A percentile compares a stretch with the other conserved stretches of the same genome.
These are phyloP conservation scores for Saccharomycopsis oosterbeekiorum DNA, from an alignment of 805 yeast genomes.

Conservation along the genomic window DNA sequence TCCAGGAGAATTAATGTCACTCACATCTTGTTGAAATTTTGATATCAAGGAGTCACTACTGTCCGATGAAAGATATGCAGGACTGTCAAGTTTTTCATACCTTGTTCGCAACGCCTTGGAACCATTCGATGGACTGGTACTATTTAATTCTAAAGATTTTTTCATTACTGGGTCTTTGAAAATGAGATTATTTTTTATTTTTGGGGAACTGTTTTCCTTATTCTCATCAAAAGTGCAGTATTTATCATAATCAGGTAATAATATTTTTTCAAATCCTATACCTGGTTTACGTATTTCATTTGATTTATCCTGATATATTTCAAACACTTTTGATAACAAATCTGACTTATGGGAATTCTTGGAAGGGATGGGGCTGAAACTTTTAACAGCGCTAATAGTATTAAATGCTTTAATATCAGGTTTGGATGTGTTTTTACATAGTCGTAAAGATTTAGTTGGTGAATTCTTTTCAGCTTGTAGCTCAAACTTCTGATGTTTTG, in stretches of 20 bases:
- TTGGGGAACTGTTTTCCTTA: constrained; percentile 10
- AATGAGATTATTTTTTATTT: neutral
- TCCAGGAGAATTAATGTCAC: neutral
- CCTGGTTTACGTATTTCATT: neutral
- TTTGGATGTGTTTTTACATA: neutral
- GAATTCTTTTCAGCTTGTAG: neutral
- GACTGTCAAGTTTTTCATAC: constrained; percentile 2
- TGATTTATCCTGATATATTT: neutral
- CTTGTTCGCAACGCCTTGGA: neutral
- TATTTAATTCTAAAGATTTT: neutral
- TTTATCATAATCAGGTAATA: neutral
- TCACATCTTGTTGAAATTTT: neutral
- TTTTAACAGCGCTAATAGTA: neutral
- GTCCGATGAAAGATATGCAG: neutral
- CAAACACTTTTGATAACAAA: neutral
- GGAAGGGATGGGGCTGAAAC: too few species aligned
- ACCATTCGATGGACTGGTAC: neutral
- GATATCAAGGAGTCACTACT: neutral
- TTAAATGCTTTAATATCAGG: neutral
- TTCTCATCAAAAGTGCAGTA: constrained; percentile 6
- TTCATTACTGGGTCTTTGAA: constrained; percentile 5
- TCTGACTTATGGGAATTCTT: neutral
- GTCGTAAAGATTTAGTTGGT: neutral
- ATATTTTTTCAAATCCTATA: neutral
- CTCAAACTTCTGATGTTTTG: neutral